Evolutionary conservation across 768 basidiomycete species (phyloP).

Genomic region (Leccinum imitatum): DNA sequence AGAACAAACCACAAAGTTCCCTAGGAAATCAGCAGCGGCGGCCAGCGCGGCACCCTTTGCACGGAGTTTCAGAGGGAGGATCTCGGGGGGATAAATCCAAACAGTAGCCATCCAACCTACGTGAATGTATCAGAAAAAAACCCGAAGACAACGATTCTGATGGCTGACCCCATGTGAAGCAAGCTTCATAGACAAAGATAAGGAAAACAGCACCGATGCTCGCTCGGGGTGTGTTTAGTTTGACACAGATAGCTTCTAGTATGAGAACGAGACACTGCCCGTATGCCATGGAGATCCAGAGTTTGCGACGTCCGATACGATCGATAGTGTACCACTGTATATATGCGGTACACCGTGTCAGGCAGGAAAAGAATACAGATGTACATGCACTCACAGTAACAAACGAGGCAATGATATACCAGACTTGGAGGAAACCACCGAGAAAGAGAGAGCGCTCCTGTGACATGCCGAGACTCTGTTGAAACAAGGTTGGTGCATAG

Average conservation of each 20-base stretch:
- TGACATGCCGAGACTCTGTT: conserved; percentile 9
- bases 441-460: conserved; percentile 4
- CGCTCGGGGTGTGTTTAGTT: conserved; percentile 2
- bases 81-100: conserved; percentile 11
- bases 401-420: conserved; percentile 10
- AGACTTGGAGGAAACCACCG: conserved; percentile 10
- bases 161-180: conserved; percentile 10
- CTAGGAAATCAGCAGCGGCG: conserved; percentile 6
- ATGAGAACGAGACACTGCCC: conserved; percentile 11
- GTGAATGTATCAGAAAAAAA: not conserved
- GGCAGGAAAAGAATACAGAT: not conserved
- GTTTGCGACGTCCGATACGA: conserved; percentile 10
- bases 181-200: conserved; percentile 9
- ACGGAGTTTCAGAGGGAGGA: conserved; percentile 11
- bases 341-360: not conserved
- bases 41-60: conserved; percentile 7
- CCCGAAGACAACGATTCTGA: not conserved
- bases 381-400: conserved; percentile 1
- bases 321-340: conserved; percentile 10
- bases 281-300: conserved; percentile 10
- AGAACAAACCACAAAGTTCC: conserved; percentile 8
- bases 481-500: conserved; percentile 10
- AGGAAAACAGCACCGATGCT: conserved; percentile 10
- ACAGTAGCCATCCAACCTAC: conserved; percentile 12
- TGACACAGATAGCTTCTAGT: conserved; percentile 8